These are phyloP conservation scores for Clonostachys rosea DNA, from an alignment of 2,329 filamentous ascomycete species.

Conservation along the genomic window DNA sequence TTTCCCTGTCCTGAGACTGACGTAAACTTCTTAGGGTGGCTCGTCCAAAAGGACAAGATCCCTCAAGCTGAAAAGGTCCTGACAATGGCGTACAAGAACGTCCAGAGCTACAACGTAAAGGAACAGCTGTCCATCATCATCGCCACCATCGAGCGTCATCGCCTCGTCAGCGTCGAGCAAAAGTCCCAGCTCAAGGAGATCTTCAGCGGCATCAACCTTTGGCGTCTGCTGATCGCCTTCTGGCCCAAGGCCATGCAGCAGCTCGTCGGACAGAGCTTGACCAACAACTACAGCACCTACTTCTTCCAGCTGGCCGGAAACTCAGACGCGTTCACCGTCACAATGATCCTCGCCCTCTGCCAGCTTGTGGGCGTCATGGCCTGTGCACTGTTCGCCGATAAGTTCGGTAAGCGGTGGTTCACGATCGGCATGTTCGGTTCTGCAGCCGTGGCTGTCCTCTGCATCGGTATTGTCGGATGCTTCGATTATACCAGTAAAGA, in stretches of 20 bases:
- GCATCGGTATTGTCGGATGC: neutral
- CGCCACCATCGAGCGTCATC: neutral
- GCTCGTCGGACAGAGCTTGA: conserved; percentile 2
- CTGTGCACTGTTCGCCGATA: neutral
- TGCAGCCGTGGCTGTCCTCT: neutral
- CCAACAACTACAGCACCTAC: conserved; percentile 4
- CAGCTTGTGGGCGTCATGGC: neutral
- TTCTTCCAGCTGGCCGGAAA: neutral
- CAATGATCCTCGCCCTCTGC: neutral
- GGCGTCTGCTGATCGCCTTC: conserved; percentile 3
- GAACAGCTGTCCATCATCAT: neutral
- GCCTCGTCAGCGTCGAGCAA: neutral
- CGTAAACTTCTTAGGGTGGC: neutral
- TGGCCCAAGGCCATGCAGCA: conserved; percentile 5
- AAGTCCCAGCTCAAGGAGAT: conserved; percentile 1
- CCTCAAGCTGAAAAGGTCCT: neutral
- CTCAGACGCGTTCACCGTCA: neutral
- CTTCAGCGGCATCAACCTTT: conserved; percentile 2
- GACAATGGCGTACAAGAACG: conserved; percentile 1
- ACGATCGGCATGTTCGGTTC: neutral
- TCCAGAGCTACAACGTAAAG: conserved; percentile 2
- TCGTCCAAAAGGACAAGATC: neutral
- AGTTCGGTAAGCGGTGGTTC: neutral
- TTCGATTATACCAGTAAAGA: neutral
- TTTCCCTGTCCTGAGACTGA: no score